Conservation (phyloP, 345 rosid species). For the Tarenaya hassleriana region DNA sequence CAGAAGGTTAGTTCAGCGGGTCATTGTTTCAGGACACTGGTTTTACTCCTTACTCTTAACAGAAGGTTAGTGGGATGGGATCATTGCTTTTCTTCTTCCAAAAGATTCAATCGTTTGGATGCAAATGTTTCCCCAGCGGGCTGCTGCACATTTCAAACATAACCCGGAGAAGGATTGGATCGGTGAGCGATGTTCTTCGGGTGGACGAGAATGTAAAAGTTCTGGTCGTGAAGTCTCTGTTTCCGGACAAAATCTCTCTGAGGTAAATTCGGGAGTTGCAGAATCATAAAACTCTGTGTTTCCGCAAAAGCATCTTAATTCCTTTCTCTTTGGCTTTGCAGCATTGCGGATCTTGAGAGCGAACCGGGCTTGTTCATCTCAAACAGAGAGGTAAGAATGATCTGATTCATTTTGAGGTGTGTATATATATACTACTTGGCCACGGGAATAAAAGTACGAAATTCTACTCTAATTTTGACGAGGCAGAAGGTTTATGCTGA, state of each 20-base stretch:
- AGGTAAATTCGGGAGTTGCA: no score
- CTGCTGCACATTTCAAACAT: conserved; percentile 86
- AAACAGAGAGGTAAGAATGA: conserved; percentile 57
- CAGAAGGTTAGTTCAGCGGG: conserved; percentile 68
- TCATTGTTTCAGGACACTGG: no score
- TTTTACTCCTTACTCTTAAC: no score
- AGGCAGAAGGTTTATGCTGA: conserved; percentile 66
- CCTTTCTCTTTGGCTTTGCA: conserved; percentile 24
- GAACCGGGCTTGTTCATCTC: conserved; percentile 74
- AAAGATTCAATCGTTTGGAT: conserved; percentile 3
- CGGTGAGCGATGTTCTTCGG: conserved; percentile 57
- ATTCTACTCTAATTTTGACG: background rate
- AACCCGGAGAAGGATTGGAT: conserved; percentile 40
- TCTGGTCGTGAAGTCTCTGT: conserved; percentile 64
- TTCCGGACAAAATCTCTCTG: conserved; percentile 77
- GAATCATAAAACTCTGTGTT: no score
- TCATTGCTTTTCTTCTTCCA: background rate
- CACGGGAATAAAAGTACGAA: background rate
- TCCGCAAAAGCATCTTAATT: background rate
- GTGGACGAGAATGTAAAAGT: conserved; percentile 71
- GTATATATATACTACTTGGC: background rate
- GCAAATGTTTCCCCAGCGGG: conserved; percentile 44
- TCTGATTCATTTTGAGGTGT: background rate
- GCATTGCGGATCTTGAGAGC: conserved; percentile 82
- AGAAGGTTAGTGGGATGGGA: no score